A percentile compares a stretch with the other conserved stretches of the same genome.
These are phyloP conservation scores for Cucurbita ficifolia DNA, from an alignment of 306 rosid species.

Conservation along the genomic window DNA sequence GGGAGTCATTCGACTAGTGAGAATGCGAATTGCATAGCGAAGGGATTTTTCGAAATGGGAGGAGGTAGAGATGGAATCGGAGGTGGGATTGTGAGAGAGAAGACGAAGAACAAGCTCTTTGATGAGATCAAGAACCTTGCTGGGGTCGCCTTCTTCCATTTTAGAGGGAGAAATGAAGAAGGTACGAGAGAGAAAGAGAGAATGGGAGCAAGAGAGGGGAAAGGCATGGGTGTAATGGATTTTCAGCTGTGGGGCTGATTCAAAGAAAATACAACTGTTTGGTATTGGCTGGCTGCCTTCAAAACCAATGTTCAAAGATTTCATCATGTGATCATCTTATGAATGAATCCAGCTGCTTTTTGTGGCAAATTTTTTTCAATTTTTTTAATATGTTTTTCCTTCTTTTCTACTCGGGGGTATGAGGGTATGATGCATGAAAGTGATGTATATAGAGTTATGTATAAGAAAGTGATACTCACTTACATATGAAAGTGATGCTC, in stretches of 20 bases:
- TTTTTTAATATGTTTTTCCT: no score
- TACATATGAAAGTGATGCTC: no score
- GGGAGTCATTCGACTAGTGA: constrained; percentile 62
- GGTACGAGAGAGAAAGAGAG: background rate
- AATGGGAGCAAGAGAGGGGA: background rate
- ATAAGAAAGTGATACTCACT: no score
- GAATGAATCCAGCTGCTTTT: no score
- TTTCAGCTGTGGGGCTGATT: background rate
- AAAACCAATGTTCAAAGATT: no score
- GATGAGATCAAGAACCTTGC: constrained; percentile 71
- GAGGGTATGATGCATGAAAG: no score
- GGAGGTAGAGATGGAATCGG: constrained; percentile 35
- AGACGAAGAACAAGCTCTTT: constrained; percentile 63
- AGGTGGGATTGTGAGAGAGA: constrained; percentile 30
- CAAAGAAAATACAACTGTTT: no score
- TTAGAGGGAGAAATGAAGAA: background rate
- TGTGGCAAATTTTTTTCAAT: no score
- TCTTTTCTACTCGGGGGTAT: no score
- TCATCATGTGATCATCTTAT: no score
- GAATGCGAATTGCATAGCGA: constrained; percentile 75
- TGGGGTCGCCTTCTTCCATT: constrained; percentile 85
- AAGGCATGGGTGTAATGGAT: background rate
- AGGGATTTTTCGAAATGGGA: constrained; percentile 40
- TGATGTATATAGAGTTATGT: no score
- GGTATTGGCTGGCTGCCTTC: no score